Evolutionary conservation across 2,329 filamentous ascomycete species (phyloP).

Genomic region (Phyllosticta ampelicida): DNA sequence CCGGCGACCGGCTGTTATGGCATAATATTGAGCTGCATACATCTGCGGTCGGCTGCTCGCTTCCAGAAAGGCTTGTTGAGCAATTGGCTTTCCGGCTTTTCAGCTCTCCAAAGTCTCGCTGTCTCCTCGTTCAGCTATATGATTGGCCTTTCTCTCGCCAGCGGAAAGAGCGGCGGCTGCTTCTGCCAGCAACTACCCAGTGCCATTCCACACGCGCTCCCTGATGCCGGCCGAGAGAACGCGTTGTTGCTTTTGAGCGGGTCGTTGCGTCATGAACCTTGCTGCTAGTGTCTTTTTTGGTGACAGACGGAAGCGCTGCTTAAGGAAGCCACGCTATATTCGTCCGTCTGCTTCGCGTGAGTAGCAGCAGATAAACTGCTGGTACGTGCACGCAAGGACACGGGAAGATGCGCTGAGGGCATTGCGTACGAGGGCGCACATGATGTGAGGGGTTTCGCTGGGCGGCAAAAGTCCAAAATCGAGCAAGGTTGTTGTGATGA

Average conservation of each 20-base stretch:
- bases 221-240: not conserved
- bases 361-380: not conserved
- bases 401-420: not conserved
- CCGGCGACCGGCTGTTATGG: not conserved
- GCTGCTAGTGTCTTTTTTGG: not conserved
- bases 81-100: not conserved
- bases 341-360: not conserved
- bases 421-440: not conserved
- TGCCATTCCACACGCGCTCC: not conserved
- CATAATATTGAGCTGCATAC: not conserved
- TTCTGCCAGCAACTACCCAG: not conserved
- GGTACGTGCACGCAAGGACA: not conserved
- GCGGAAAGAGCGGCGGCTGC: not conserved
- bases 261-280: not conserved
- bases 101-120: not conserved
- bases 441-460: not conserved
- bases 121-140: not conserved
- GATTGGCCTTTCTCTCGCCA: not conserved
- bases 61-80: not conserved
- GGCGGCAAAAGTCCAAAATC: not conserved
- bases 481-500: not conserved
- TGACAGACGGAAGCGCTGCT: not conserved
- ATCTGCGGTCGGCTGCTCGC: not conserved
- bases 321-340: not conserved
- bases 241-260: not conserved